phyloP scores from a whole-genome alignment of 2,329 filamentous ascomycete genomes.

The Pyricularia pennisetigena region DNA sequence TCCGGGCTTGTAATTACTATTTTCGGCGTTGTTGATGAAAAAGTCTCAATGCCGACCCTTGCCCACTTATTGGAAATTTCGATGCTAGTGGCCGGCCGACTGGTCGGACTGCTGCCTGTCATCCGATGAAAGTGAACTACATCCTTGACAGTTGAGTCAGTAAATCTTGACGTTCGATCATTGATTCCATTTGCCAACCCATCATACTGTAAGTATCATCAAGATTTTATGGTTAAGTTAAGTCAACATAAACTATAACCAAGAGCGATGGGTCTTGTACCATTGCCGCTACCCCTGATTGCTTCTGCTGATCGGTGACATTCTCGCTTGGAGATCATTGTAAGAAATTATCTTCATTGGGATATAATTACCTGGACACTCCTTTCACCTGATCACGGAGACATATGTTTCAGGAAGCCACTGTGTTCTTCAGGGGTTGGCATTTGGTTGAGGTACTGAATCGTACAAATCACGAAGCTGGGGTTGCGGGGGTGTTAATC shows the following conservation, averaged over 20 bases:
- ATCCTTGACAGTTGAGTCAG: background rate
- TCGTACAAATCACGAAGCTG: background rate
- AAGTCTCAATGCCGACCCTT: background rate
- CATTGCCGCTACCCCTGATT: background rate
- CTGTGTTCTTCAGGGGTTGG: background rate
- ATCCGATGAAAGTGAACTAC: background rate
- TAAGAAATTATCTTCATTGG: background rate
- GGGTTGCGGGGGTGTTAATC: background rate
- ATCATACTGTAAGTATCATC: background rate
- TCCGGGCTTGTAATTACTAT: background rate
- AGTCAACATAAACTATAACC: background rate
- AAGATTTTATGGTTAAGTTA: background rate
- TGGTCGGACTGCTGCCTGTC: background rate
- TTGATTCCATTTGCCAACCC: background rate
- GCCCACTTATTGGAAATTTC: background rate
- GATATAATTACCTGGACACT: background rate
- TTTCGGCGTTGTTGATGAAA: background rate
- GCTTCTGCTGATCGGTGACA: background rate
- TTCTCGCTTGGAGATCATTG: background rate
- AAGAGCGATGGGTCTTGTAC: background rate
- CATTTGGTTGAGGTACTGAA: background rate
- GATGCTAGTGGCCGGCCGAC: background rate
- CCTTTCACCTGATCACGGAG: background rate
- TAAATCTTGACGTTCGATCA: background rate
- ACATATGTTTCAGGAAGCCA: background rate